phyloP scores from a whole-genome alignment of 164 flowering plant genomes.

The Annona squamosa region DNA sequence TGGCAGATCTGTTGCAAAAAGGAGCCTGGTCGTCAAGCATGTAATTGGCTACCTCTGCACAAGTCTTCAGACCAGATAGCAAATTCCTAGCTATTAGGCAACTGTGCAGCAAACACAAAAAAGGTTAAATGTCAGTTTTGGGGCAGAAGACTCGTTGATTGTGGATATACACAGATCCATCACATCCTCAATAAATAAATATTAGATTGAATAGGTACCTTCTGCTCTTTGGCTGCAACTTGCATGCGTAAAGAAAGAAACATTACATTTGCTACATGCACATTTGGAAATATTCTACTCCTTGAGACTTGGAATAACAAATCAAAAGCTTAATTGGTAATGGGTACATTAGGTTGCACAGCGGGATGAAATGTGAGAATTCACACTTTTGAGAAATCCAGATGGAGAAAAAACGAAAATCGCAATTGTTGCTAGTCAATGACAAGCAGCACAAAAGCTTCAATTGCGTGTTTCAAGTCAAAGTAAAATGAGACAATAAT shows the following conservation, averaged over 20 bases:
- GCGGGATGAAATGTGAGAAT: neutral
- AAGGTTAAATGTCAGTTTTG: neutral
- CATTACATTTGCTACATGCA: neutral
- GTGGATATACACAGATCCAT: neutral
- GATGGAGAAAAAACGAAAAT: neutral
- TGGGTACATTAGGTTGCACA: neutral
- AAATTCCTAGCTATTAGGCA: slow-evolving; percentile 91
- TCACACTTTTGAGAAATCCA: neutral
- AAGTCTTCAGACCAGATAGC: slow-evolving; percentile 90
- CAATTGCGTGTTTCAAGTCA: neutral
- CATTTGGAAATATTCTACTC: neutral
- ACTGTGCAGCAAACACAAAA: slow-evolving; percentile 36
- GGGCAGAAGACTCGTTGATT: neutral
- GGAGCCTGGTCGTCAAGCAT: slow-evolving; percentile 56
- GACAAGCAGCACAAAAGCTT: too few species aligned
- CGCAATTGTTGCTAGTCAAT: neutral
- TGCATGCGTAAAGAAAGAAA: neutral
- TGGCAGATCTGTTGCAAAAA: slow-evolving; percentile 19
- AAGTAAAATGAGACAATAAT: neutral
- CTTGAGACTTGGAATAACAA: neutral
- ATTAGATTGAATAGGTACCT: neutral
- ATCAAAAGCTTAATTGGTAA: too few species aligned
- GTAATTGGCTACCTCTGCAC: slow-evolving; percentile 72
- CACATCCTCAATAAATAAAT: neutral
- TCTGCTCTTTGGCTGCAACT: neutral